These are phyloP conservation scores for Leccinum rimulosum DNA, from an alignment of 768 basidiomycete species.

Conservation along the genomic window DNA sequence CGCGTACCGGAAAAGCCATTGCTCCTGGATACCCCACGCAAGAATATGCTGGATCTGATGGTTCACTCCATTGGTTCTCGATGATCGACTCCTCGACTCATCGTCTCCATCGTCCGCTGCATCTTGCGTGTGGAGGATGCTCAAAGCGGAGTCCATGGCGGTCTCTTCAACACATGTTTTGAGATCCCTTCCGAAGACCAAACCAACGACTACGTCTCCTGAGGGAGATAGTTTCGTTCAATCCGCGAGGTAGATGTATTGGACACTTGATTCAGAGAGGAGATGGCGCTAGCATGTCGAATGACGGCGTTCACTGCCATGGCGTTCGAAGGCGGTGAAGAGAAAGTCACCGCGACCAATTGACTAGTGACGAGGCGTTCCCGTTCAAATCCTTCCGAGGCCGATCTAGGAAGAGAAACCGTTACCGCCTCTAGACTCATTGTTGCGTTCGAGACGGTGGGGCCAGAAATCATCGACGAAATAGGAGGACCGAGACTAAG, in stretches of 20 bases:
- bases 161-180: conserved; percentile 55
- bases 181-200: conserved; percentile 69
- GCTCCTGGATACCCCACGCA: conserved; percentile 82
- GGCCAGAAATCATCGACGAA: conserved; percentile 25
- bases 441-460: conserved; percentile 26
- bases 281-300: conserved; percentile 21
- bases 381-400: conserved; percentile 32
- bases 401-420: conserved; percentile 27
- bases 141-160: conserved; percentile 36
- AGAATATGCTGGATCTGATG: conserved; percentile 56
- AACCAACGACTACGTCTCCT: conserved; percentile 40
- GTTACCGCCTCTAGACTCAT: conserved; percentile 32
- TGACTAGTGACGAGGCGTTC: conserved; percentile 41
- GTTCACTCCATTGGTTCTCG: conserved; percentile 13
- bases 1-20: conserved; percentile 79
- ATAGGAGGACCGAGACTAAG: conserved; percentile 46
- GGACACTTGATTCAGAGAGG: conserved; percentile 25
- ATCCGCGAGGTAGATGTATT: conserved; percentile 25
- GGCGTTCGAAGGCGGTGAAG: conserved; percentile 23
- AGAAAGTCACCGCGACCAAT: conserved; percentile 42
- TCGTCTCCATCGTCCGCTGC: neutral
- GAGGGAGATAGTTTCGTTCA: conserved; percentile 30
- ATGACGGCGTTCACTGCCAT: conserved; percentile 26
- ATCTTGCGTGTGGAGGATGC: conserved; percentile 8
- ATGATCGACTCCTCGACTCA: neutral